A percentile compares a stretch with the other conserved stretches of the same genome.
Evolutionary conservation across 2,329 filamentous ascomycete genomes (phyloP).

Genomic region (Curvularia sp.): DNA sequence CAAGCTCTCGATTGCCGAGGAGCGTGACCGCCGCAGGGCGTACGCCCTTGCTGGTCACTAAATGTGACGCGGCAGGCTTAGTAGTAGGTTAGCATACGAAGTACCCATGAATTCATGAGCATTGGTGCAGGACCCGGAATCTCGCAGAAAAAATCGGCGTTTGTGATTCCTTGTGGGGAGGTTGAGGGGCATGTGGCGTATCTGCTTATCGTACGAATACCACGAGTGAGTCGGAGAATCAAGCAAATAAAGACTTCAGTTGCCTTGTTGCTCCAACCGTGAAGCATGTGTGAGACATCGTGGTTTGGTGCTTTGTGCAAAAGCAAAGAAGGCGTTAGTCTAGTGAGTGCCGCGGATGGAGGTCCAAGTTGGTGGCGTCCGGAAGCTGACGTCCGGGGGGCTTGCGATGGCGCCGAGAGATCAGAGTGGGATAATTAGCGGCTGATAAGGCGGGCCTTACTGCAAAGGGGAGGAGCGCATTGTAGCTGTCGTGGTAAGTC

Average conservation of each 20-base stretch:
- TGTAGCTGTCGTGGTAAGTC: background rate
- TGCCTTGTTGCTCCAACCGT: background rate
- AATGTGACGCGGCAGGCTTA: slow-evolving; percentile 27
- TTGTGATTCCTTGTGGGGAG: slow-evolving; percentile 44
- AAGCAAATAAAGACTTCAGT: slow-evolving; percentile 33
- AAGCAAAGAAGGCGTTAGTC: slow-evolving; percentile 5
- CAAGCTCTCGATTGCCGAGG: slow-evolving; percentile 95
- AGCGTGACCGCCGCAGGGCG: slow-evolving; percentile 96
- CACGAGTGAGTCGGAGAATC: slow-evolving; percentile 29
- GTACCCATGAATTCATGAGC: slow-evolving; percentile 38
- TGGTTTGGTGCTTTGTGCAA: background rate
- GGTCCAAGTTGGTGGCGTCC: slow-evolving; percentile 12
- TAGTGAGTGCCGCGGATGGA: background rate
- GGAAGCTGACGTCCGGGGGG: slow-evolving; percentile 2
- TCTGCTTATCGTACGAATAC: slow-evolving; percentile 47
- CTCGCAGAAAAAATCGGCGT: slow-evolving; percentile 43
- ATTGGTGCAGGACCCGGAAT: slow-evolving; percentile 38
- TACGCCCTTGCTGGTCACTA: slow-evolving; percentile 63
- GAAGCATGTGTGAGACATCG: slow-evolving; percentile 1
- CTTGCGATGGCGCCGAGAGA: background rate
- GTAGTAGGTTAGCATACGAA: slow-evolving; percentile 37
- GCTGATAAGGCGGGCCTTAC: background rate
- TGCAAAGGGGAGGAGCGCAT: background rate
- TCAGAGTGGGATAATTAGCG: background rate
- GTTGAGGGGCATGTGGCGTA: slow-evolving; percentile 37